phyloP scores from a whole-genome alignment of 768 basidiomycete genomes.

The Boletus vermiculosoides region DNA sequence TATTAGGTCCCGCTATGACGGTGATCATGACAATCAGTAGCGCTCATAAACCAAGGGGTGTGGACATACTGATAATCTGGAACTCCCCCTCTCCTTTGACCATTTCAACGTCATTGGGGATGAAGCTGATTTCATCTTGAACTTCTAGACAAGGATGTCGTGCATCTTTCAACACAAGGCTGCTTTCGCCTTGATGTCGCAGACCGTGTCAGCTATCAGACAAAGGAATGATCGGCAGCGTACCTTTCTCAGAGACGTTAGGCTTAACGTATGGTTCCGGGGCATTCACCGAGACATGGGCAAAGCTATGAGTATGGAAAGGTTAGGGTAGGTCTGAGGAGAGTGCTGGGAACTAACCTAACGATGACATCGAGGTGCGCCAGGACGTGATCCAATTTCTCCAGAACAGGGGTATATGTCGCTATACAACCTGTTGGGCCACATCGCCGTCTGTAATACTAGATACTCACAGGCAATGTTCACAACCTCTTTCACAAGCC shows the following conservation, averaged over 20 bases:
- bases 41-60: background rate
- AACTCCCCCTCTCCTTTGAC: constrained; percentile 92
- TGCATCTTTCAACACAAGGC: constrained; percentile 78
- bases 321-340: background rate
- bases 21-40: constrained; percentile 2
- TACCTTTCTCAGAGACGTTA: constrained; percentile 72
- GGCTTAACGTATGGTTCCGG: constrained; percentile 90
- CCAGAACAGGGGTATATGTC: constrained; percentile 88
- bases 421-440: constrained; percentile 44
- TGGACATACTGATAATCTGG: constrained; percentile 80
- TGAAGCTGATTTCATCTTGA: constrained; percentile 93
- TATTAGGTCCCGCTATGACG: constrained; percentile 85
- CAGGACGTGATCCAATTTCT: constrained; percentile 76
- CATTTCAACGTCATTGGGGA: constrained; percentile 95
- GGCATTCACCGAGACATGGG: constrained; percentile 86
- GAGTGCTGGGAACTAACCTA: constrained; percentile 49
- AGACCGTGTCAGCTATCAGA: background rate
- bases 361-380: constrained; percentile 91
- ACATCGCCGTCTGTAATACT: background rate
- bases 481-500: constrained; percentile 90
- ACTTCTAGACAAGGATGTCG: constrained; percentile 96
- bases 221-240: background rate
- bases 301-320: constrained; percentile 56
- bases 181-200: constrained; percentile 61
- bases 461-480: constrained; percentile 75